phyloP scores from a whole-genome alignment of 2,329 filamentous ascomycete species.

The Tolypocladium ovalisporum region DNA sequence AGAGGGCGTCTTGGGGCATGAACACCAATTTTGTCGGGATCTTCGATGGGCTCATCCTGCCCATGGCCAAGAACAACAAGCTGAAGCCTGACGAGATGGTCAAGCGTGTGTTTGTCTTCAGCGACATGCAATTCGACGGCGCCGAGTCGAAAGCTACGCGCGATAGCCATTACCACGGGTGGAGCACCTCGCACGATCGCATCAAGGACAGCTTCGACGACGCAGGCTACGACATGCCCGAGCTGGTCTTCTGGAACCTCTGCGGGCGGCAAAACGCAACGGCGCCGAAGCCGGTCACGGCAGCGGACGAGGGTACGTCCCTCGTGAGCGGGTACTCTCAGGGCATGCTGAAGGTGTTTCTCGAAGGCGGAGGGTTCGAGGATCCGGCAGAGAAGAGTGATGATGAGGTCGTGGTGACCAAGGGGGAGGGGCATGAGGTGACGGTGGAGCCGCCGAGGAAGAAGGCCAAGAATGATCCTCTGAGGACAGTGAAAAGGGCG shows the following conservation, averaged over 20 bases:
- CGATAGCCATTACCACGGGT: too few species aligned
- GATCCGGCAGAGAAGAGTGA: slow-evolving; percentile 26
- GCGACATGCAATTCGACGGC: slow-evolving; percentile 50
- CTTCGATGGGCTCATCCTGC: slow-evolving; percentile 42
- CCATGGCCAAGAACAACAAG: slow-evolving; percentile 37
- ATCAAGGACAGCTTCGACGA: slow-evolving; percentile 32
- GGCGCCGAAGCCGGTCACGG: slow-evolving; percentile 37
- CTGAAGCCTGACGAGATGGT: slow-evolving; percentile 47
- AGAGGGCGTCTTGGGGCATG: slow-evolving; percentile 21
- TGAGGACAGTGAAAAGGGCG: slow-evolving; percentile 34
- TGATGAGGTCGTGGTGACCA: slow-evolving; percentile 21
- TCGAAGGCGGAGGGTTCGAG: slow-evolving; percentile 37
- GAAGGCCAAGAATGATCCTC: slow-evolving; percentile 31
- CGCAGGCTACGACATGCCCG: slow-evolving; percentile 45
- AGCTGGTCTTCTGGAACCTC: slow-evolving; percentile 52
- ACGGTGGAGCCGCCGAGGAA: slow-evolving; percentile 21
- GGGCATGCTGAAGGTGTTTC: slow-evolving; percentile 45
- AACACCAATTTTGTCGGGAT: slow-evolving; percentile 43
- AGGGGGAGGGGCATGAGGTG: slow-evolving; percentile 14
- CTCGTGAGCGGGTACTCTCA: slow-evolving; percentile 47
- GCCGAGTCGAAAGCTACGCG: too few species aligned
- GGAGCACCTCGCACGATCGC: slow-evolving; percentile 36
- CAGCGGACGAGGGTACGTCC: slow-evolving; percentile 31
- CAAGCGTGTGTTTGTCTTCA: slow-evolving; percentile 49
- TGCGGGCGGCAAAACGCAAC: slow-evolving; percentile 26